These are phyloP conservation scores for Gnomoniopsis smithogilvyi DNA, from an alignment of 2,329 filamentous ascomycete genomes.

Conservation along the genomic window DNA sequence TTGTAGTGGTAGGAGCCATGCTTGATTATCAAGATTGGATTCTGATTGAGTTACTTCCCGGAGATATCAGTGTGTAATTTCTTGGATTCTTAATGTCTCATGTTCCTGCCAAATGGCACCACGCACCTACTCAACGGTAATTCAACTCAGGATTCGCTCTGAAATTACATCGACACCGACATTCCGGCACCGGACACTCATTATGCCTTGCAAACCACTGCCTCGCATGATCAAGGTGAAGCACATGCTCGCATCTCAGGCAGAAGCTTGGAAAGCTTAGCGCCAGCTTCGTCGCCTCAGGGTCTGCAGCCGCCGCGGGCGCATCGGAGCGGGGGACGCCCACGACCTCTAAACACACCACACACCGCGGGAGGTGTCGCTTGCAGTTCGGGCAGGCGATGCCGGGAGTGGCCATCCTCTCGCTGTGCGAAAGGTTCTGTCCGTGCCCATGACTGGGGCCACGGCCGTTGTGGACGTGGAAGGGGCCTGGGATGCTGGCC, in stretches of 20 bases:
- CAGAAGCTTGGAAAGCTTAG: slow-evolving; percentile 67
- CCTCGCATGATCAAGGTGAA: slow-evolving; percentile 64
- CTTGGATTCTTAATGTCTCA: background rate
- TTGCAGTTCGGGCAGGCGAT: slow-evolving; percentile 66
- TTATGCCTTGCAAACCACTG: slow-evolving; percentile 64
- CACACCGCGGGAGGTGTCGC: slow-evolving; percentile 63
- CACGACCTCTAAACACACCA: slow-evolving; percentile 65
- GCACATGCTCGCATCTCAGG: slow-evolving; percentile 63
- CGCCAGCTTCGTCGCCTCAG: slow-evolving; percentile 39
- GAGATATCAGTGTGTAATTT: too few relatives aligned
- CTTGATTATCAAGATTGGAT: too few relatives aligned
- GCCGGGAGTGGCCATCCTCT: slow-evolving; percentile 53
- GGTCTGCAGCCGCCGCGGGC: slow-evolving; percentile 49
- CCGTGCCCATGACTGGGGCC: slow-evolving; percentile 22
- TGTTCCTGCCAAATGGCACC: background rate
- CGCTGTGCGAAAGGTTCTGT: slow-evolving; percentile 55
- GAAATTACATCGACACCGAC: slow-evolving; percentile 62
- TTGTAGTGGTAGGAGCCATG: too few relatives aligned
- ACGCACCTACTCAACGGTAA: slow-evolving; percentile 38
- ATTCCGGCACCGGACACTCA: slow-evolving; percentile 68
- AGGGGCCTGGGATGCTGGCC: slow-evolving; percentile 15
- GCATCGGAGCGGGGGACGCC: slow-evolving; percentile 60
- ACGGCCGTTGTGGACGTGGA: slow-evolving; percentile 24
- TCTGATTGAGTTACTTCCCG: too few relatives aligned
- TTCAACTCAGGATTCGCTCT: slow-evolving; percentile 57